A percentile compares a stretch with the other conserved stretches of the same genome.
These are phyloP conservation scores for Caryocar brasiliense DNA, from an alignment of 441 rosid species.

Conservation along the genomic window DNA sequence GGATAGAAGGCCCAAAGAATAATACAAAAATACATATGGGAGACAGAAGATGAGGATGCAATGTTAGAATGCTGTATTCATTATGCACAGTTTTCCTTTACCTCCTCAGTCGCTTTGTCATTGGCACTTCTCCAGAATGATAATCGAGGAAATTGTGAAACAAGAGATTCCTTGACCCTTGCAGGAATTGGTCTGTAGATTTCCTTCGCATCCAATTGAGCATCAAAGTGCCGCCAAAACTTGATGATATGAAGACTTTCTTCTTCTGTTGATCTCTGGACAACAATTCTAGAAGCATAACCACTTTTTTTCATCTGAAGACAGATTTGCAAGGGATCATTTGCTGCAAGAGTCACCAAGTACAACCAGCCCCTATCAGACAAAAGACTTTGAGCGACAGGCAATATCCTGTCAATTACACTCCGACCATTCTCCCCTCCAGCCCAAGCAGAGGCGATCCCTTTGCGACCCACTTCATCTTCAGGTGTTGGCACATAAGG, in stretches of 20 bases:
- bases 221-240: constrained; percentile 64
- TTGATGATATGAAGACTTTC: constrained; percentile 79
- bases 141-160: constrained; percentile 38
- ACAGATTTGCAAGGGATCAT: constrained; percentile 64
- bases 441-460: constrained; percentile 91
- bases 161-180: constrained; percentile 26
- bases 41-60: too few relatives aligned
- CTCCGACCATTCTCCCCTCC: constrained; percentile 84
- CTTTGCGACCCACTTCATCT: constrained; percentile 70
- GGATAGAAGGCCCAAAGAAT: too few relatives aligned
- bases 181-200: constrained; percentile 12
- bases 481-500: constrained; percentile 96
- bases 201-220: constrained; percentile 20
- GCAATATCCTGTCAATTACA: constrained; percentile 70
- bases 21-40: neutral
- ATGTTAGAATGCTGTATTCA: too few relatives aligned
- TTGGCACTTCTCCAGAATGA: constrained; percentile 24
- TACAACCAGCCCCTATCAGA: constrained; percentile 78
- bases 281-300: constrained; percentile 53
- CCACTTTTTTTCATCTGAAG: constrained; percentile 58
- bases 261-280: constrained; percentile 92
- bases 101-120: neutral
- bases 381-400: constrained; percentile 56
- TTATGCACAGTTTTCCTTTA: neutral
- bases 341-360: constrained; percentile 69